Conservation (phyloP, 805 yeast genomes). For the Candida manassasensis region DNA sequence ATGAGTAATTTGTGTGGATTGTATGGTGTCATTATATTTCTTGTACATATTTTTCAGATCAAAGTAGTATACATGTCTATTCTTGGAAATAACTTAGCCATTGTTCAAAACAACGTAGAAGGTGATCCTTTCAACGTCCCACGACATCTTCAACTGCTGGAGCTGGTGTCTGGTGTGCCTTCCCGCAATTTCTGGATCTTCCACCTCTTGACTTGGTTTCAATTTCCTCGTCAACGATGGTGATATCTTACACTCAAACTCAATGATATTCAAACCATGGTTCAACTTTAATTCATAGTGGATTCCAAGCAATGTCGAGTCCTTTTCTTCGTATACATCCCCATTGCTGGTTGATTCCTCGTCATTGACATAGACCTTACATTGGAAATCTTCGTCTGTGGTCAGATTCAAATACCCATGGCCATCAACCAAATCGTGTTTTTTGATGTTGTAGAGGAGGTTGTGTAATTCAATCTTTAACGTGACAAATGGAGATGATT, state of each 20-base stretch:
- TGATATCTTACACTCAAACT: constrained; percentile 38
- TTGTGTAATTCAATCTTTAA: constrained; percentile 34
- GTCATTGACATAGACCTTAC: constrained; percentile 34
- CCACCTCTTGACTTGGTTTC: constrained; percentile 16
- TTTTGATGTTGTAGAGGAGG: constrained; percentile 26
- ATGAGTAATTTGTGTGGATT: constrained; percentile 25
- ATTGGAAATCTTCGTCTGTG: constrained; percentile 40
- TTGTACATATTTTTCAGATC: constrained; percentile 6
- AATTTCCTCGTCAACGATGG: constrained; percentile 36
- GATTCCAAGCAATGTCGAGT: constrained; percentile 19
- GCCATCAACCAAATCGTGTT: constrained; percentile 28
- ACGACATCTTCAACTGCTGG: constrained; percentile 40
- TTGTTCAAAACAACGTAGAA: constrained; percentile 29
- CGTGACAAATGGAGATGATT: constrained; percentile 28
- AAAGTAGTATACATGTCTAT: too few species aligned
- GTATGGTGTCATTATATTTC: not conserved
- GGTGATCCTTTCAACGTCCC: constrained; percentile 41
- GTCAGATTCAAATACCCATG: constrained; percentile 26
- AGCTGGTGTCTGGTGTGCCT: constrained; percentile 44
- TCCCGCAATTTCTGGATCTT: constrained; percentile 28
- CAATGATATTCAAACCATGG: constrained; percentile 36
- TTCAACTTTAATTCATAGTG: constrained; percentile 37
- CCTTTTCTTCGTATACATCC: constrained; percentile 26
- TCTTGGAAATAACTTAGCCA: constrained; percentile 9
- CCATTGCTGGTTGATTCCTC: constrained; percentile 32